Conservation (phyloP, 2,329 filamentous ascomycete genomes). For the Hypomyces rosellus region DNA sequence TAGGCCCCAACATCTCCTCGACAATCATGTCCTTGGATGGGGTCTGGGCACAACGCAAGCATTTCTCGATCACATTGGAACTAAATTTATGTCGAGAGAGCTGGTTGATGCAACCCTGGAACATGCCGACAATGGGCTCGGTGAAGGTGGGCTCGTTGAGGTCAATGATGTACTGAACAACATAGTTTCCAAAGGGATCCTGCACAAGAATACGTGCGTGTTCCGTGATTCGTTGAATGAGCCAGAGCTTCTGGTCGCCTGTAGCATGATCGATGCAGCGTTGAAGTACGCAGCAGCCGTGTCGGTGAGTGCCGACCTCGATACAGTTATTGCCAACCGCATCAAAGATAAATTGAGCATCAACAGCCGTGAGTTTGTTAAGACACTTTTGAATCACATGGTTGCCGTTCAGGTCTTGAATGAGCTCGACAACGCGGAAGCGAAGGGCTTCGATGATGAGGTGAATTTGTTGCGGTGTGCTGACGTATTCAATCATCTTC, state of each 20-base stretch:
- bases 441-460: slow-evolving; percentile 82
- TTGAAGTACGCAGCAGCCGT: slow-evolving; percentile 96
- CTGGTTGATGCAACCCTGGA: slow-evolving; percentile 64
- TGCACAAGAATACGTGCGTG: slow-evolving; percentile 87
- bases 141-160: slow-evolving; percentile 84
- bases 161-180: slow-evolving; percentile 97
- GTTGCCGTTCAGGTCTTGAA: slow-evolving; percentile 96
- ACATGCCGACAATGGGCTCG: slow-evolving; percentile 76
- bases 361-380: slow-evolving; percentile 77
- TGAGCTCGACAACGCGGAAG: slow-evolving; percentile 82
- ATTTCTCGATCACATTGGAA: slow-evolving; percentile 98
- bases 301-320: slow-evolving; percentile 89
- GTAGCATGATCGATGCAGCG: slow-evolving; percentile 97
- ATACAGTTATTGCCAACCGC: slow-evolving; percentile 84
- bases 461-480: slow-evolving; percentile 74
- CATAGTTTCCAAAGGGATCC: slow-evolving; percentile 97
- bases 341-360: slow-evolving; percentile 95
- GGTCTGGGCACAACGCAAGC: slow-evolving; percentile 73
- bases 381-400: slow-evolving; percentile 99
- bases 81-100: slow-evolving; percentile 96
- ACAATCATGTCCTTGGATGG: slow-evolving; percentile 75
- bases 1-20: slow-evolving; percentile 66
- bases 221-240: slow-evolving; percentile 80
- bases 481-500: slow-evolving; percentile 99
- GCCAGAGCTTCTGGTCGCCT: slow-evolving; percentile 77